Percentiles rank a stretch among this genome's conserved stretches.
phyloP scores from a whole-genome alignment of 441 rosid genomes.

The Bruguiera hainesii region DNA sequence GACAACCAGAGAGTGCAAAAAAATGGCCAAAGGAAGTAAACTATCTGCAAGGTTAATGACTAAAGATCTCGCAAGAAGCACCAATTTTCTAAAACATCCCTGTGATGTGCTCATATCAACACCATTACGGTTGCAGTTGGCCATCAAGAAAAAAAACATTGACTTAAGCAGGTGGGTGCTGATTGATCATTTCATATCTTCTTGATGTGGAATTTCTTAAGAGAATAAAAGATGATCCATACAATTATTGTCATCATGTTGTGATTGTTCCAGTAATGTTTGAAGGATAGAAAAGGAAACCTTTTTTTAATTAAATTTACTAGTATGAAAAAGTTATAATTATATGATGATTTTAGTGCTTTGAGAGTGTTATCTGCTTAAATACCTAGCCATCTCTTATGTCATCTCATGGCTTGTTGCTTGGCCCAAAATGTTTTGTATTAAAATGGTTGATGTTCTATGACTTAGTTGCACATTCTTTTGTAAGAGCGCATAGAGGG shows the following conservation, averaged over 20 bases:
- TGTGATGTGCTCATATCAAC: conserved; percentile 88
- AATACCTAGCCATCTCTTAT: neutral
- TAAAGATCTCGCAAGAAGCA: conserved; percentile 56
- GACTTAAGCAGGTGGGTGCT: conserved; percentile 76
- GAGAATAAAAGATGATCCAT: too few relatives aligned
- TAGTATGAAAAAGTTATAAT: too few relatives aligned
- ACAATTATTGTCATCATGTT: too few relatives aligned
- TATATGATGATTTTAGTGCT: too few relatives aligned
- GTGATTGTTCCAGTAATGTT: too few relatives aligned
- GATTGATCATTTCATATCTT: neutral
- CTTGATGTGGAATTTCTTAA: too few relatives aligned
- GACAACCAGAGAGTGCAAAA: conserved; percentile 83
- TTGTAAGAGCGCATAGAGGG: too few relatives aligned
- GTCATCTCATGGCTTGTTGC: neutral
- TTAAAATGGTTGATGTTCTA: neutral
- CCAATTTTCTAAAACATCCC: conserved; percentile 57
- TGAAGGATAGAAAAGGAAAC: too few relatives aligned
- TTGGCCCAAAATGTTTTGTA: neutral
- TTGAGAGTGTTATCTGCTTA: too few relatives aligned
- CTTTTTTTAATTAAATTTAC: too few relatives aligned
- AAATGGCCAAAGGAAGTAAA: conserved; percentile 73
- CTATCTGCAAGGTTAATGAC: conserved; percentile 69
- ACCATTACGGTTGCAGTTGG: conserved; percentile 66
- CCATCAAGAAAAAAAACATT: conserved; percentile 62
- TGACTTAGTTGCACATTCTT: too few relatives aligned